These are phyloP conservation scores for Fusarium sambucinum DNA, from an alignment of 2,329 filamentous ascomycete genomes.

Conservation along the genomic window DNA sequence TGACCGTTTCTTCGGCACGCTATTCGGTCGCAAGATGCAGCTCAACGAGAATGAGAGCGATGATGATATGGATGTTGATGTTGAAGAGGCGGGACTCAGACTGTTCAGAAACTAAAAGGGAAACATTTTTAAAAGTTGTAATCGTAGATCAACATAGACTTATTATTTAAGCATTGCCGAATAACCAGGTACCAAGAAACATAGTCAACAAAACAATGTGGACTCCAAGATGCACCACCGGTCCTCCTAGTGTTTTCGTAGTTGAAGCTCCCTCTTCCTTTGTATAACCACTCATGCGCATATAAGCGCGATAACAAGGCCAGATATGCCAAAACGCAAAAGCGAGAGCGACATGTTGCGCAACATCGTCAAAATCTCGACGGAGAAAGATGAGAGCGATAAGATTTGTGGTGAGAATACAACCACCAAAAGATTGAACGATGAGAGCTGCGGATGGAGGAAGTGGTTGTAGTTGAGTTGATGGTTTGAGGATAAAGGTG, in stretches of 20 bases:
- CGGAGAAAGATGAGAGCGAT: slow-evolving; percentile 55
- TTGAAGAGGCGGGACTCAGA: slow-evolving; percentile 66
- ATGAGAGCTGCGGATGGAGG: slow-evolving; percentile 57
- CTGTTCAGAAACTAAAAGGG: slow-evolving; percentile 61
- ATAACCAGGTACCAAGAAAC: slow-evolving; percentile 48
- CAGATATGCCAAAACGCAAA: slow-evolving; percentile 64
- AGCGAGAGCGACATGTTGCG: slow-evolving; percentile 53
- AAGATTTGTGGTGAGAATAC: slow-evolving; percentile 60
- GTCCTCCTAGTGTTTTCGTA: slow-evolving; percentile 58
- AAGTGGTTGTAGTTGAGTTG: slow-evolving; percentile 58
- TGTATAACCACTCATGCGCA: slow-evolving; percentile 49
- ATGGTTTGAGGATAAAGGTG: slow-evolving; percentile 60
- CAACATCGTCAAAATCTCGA: slow-evolving; percentile 50
- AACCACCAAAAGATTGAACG: slow-evolving; percentile 61
- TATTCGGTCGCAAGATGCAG: slow-evolving; percentile 77
- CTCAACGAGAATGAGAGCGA: slow-evolving; percentile 70
- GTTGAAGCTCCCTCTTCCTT: slow-evolving; percentile 24
- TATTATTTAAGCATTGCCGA: slow-evolving; percentile 25
- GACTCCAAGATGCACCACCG: slow-evolving; percentile 58
- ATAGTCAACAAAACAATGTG: slow-evolving; percentile 56
- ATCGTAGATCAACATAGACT: slow-evolving; percentile 24
- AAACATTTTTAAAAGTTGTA: slow-evolving; percentile 15
- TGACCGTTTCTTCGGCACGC: slow-evolving; percentile 79
- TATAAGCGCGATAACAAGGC: slow-evolving; percentile 59
- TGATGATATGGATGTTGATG: slow-evolving; percentile 65